Evolutionary conservation across 2,329 filamentous ascomycete species (phyloP).

Genomic region (Curvularia verruculosa): DNA sequence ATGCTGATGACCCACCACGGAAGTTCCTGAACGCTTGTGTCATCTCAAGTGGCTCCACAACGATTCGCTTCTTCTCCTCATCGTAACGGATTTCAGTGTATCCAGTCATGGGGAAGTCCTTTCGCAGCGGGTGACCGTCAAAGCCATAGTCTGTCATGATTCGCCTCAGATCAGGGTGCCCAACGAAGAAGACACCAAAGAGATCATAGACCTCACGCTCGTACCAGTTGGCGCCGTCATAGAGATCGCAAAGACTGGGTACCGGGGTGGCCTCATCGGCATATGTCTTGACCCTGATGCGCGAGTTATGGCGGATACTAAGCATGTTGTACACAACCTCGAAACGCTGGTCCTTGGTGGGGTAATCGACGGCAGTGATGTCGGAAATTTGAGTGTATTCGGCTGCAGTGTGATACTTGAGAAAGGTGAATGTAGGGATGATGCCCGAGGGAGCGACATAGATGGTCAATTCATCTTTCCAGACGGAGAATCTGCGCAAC

Average conservation of each 20-base stretch:
- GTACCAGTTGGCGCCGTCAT: slow-evolving; percentile 97
- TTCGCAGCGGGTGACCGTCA: slow-evolving; percentile 94
- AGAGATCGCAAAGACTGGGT: slow-evolving; percentile 83
- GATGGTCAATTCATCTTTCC: slow-evolving; percentile 98
- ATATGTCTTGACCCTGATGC: slow-evolving; percentile 98
- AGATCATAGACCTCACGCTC: slow-evolving; percentile 97
- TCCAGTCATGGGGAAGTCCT: slow-evolving; percentile 96
- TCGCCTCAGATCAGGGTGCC: slow-evolving; percentile 91
- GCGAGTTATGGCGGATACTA: slow-evolving; percentile 92
- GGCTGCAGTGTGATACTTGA: slow-evolving; percentile 97
- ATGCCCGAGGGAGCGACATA: slow-evolving; percentile 89
- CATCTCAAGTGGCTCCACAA: slow-evolving; percentile 95
- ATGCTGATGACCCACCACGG: slow-evolving; percentile 73
- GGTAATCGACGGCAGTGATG: slow-evolving; percentile 94
- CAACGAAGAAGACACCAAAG: slow-evolving; percentile 95
- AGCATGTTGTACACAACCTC: slow-evolving; percentile 98
- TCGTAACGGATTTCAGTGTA: slow-evolving; percentile 99
- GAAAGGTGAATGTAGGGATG: slow-evolving; percentile 88
- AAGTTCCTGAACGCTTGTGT: slow-evolving; percentile 99
- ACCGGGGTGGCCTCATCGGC: slow-evolving; percentile 95
- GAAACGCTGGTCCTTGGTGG: slow-evolving; percentile 92
- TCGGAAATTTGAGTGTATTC: slow-evolving; percentile 94
- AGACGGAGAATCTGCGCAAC: slow-evolving; percentile 78
- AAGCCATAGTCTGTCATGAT: slow-evolving; percentile 99
- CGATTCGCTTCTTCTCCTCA: slow-evolving; percentile 99